Evolutionary conservation across 2,329 filamentous ascomycete species (phyloP), one percentile per base, ranked within the genome.

Genomic region (Pyrenophora teres): DNA sequence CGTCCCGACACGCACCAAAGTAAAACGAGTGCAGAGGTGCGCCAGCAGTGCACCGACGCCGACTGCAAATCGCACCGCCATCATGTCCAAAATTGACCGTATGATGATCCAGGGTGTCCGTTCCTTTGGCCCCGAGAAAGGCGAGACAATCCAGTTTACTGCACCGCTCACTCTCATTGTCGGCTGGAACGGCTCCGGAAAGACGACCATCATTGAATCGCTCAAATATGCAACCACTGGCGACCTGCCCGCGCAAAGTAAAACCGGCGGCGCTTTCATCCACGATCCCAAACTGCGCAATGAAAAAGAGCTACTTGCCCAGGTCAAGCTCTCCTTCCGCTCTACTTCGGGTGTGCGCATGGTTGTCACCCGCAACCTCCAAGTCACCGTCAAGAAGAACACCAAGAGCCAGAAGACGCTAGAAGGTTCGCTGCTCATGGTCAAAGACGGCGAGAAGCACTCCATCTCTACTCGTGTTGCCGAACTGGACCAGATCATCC

Each of bases 131-230:
- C 88, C 89, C 59, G 80, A 81, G 37, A 80, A 82, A 53, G 83
- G 83, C 59, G 89, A 97, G 76, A 87, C 84, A 32, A 96, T 97
- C 56, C 83, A 88, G 63, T 97, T 99, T 73, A 87, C 92, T 60
- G 88, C 90, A 0, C 95, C 94, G 21, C 82, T 99, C 50, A 99
- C 94, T 10, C 83, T 99, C 56, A 99, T 99, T 63, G 95, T 99
- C 52, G 94, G 94, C 52, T 90, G 92, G 76, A 99, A 99, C 78
- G 94, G 94, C 48, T 97, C 93, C 1, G 94, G 94, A 56, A 99
- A 99, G 78, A 99, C 94, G 8, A 97, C 94, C 51, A 96, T 99
- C 70, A 99, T 99, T 75, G 94, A 99, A 75, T 96, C 92, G 72
- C 88, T 99, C 68, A 97, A 97, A 72, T 99, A 97, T 85, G 92